Conservation (phyloP, 805 yeast genomes). For the Suhomyces sp. region DNA sequence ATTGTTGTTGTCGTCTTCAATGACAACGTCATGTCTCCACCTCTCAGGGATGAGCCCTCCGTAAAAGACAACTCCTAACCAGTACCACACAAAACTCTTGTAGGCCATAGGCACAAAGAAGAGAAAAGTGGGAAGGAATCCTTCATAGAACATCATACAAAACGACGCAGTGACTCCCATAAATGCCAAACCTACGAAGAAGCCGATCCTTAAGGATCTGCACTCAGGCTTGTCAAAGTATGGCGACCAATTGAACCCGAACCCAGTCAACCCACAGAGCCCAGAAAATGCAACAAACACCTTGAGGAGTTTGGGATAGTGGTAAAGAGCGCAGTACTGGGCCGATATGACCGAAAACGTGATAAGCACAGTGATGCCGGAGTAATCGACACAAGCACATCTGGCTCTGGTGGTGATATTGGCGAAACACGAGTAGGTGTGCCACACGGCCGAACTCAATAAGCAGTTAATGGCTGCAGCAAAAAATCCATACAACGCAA, state of each 20-base stretch:
- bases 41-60: slow-evolving; percentile 88
- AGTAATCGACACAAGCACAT: slow-evolving; percentile 92
- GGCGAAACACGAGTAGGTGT: slow-evolving; percentile 81
- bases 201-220: slow-evolving; percentile 72
- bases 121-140: slow-evolving; percentile 48
- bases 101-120: slow-evolving; percentile 66
- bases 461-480: slow-evolving; percentile 75
- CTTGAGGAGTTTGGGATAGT: slow-evolving; percentile 49
- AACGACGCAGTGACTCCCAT: slow-evolving; percentile 69
- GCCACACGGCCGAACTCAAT: slow-evolving; percentile 82
- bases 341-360: slow-evolving; percentile 86
- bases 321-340: slow-evolving; percentile 73
- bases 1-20: slow-evolving; percentile 41
- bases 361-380: slow-evolving; percentile 88
- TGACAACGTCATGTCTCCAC: slow-evolving; percentile 67
- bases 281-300: slow-evolving; percentile 60
- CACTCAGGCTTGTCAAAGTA: slow-evolving; percentile 85
- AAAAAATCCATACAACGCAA: slow-evolving; percentile 62
- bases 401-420: slow-evolving; percentile 57
- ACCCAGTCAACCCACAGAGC: slow-evolving; percentile 67
- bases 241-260: slow-evolving; percentile 87
- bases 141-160: slow-evolving; percentile 53
- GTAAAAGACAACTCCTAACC: slow-evolving; percentile 80
- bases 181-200: slow-evolving; percentile 74
- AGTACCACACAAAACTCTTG: slow-evolving; percentile 71